Evolutionary conservation across 805 yeast genomes (phyloP).

Genomic region (Starmerella bacillaris): DNA sequence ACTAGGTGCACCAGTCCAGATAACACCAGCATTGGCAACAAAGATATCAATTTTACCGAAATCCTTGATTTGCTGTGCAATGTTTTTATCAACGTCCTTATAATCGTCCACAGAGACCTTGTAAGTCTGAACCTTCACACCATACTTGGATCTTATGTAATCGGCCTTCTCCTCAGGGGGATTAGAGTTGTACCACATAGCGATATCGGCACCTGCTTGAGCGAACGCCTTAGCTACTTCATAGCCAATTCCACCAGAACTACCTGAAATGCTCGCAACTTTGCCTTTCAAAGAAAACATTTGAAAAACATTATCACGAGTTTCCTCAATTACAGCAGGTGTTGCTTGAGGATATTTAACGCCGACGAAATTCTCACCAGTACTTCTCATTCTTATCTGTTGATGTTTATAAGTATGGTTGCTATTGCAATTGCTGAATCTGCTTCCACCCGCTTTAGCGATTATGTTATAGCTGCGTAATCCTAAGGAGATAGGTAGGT

Average conservation of each 20-base stretch:
- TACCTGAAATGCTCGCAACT: constrained; percentile 69
- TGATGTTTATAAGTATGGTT: too few species aligned
- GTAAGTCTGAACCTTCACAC: constrained; percentile 46
- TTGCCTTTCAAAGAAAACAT: constrained; percentile 34
- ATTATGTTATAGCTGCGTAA: too few species aligned
- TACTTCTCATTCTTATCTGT: constrained; percentile 1
- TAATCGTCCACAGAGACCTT: constrained; percentile 38
- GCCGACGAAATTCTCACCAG: constrained; percentile 9
- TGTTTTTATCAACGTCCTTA: constrained; percentile 33
- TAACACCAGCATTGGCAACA: constrained; percentile 82
- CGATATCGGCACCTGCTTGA: constrained; percentile 77
- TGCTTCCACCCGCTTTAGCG: too few species aligned
- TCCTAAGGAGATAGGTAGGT: too few species aligned
- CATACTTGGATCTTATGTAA: constrained; percentile 36
- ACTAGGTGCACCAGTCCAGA: constrained; percentile 56
- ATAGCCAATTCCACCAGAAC: constrained; percentile 70
- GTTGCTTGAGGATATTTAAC: constrained; percentile 15
- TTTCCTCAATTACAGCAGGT: constrained; percentile 12
- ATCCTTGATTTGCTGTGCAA: constrained; percentile 38
- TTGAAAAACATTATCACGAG: constrained; percentile 14
- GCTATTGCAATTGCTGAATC: too few species aligned
- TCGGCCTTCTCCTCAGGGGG: constrained; percentile 46
- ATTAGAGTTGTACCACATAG: constrained; percentile 45
- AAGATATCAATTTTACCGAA: constrained; percentile 70
- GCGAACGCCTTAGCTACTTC: constrained; percentile 71